Conservation (phyloP, 2,329 filamentous ascomycete genomes). For the Immersiporthe knoxdaviesiana region DNA sequence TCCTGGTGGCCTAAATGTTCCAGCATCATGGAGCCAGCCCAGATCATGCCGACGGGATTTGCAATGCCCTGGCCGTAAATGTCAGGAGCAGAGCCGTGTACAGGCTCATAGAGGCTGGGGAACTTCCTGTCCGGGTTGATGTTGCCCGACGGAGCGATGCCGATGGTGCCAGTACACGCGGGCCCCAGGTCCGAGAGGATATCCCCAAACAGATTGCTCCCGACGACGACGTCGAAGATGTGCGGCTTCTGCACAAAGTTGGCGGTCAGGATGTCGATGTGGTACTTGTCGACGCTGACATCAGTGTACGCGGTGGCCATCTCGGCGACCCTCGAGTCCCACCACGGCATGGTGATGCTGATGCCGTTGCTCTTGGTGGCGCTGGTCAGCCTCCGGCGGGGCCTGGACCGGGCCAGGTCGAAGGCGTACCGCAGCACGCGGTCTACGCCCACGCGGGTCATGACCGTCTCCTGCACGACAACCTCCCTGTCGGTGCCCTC, state of each 20-base stretch:
- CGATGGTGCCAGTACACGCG: slow-evolving; percentile 66
- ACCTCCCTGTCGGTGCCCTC: slow-evolving; percentile 60
- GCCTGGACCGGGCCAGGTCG: slow-evolving; percentile 58
- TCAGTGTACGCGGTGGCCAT: slow-evolving; percentile 59
- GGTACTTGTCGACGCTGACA: slow-evolving; percentile 63
- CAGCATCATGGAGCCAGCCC: slow-evolving; percentile 72
- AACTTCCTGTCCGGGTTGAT: slow-evolving; percentile 63
- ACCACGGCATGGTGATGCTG: slow-evolving; percentile 67
- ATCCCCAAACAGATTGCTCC: slow-evolving; percentile 63
- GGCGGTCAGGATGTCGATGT: slow-evolving; percentile 67
- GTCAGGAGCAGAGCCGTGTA: slow-evolving; percentile 66
- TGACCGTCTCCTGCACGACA: slow-evolving; percentile 63
- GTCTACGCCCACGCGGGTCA: slow-evolving; percentile 61
- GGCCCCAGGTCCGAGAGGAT: slow-evolving; percentile 68
- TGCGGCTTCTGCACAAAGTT: slow-evolving; percentile 62
- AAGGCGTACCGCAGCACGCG: slow-evolving; percentile 65
- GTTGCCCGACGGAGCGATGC: slow-evolving; percentile 67
- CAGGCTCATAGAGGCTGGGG: slow-evolving; percentile 66
- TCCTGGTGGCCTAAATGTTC: slow-evolving; percentile 63
- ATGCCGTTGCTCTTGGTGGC: slow-evolving; percentile 69
- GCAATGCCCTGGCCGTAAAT: slow-evolving; percentile 66
- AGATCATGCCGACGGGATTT: slow-evolving; percentile 69
- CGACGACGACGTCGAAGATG: slow-evolving; percentile 63
- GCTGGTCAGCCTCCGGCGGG: slow-evolving; percentile 60
- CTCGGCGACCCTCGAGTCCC: slow-evolving; percentile 61